Percentiles rank a stretch among this genome's conserved stretches.
These are phyloP conservation scores for Ceratocystis destructans DNA, from an alignment of 2,329 filamentous ascomycete species.

Conservation along the genomic window DNA sequence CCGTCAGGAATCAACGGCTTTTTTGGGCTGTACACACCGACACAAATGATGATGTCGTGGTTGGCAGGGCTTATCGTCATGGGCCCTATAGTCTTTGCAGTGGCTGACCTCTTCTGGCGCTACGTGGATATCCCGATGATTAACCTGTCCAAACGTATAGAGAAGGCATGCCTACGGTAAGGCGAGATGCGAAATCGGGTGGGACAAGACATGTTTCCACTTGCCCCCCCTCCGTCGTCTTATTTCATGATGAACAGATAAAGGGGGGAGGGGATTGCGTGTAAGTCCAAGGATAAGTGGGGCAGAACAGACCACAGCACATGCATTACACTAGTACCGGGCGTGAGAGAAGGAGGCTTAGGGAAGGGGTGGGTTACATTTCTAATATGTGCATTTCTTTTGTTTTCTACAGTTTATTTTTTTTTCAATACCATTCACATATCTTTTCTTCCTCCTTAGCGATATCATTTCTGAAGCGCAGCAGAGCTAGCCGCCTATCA, in stretches of 20 bases:
- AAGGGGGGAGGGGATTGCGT: background rate
- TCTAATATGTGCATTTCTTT: constrained; percentile 6
- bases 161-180: constrained; percentile 9
- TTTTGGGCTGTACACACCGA: constrained; percentile 16
- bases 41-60: constrained; percentile 18
- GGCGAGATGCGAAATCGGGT: too few species aligned
- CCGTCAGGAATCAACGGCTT: constrained; percentile 16
- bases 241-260: background rate
- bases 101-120: constrained; percentile 19
- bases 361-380: background rate
- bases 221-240: background rate
- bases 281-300: constrained; percentile 1
- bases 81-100: constrained; percentile 18
- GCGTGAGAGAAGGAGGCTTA: background rate
- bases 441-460: background rate
- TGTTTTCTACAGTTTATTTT: constrained; percentile 1
- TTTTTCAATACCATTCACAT: background rate
- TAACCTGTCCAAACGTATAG: constrained; percentile 17
- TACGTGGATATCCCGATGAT: constrained; percentile 19
- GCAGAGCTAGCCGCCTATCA: background rate
- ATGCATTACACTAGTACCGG: background rate
- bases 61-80: constrained; percentile 18
- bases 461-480: background rate
- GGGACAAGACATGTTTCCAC: background rate
- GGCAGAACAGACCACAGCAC: background rate